Evolutionary conservation across 176 grass and related monocot genomes (phyloP).

Genomic region (Lolium multiflorum): DNA sequence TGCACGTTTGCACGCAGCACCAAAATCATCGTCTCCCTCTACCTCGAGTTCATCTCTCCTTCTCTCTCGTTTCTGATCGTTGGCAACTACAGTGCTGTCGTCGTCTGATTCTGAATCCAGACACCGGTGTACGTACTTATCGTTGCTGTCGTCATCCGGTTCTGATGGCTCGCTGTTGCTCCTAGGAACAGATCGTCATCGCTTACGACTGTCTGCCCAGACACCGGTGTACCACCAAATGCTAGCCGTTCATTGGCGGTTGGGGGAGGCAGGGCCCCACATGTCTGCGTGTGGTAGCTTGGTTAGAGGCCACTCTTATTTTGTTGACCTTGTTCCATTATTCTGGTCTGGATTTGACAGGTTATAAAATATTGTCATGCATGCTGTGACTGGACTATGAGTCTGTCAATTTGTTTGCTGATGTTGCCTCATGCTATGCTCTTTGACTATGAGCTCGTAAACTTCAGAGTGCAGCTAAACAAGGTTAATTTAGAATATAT

Average conservation of each 20-base stretch:
- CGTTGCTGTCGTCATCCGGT: neutral
- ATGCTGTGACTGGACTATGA: no score
- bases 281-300: neutral
- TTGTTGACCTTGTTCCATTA: neutral
- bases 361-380: neutral
- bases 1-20: no score
- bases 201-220: constrained; percentile 17
- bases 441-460: neutral
- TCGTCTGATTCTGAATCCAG: no score
- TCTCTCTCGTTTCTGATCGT: no score
- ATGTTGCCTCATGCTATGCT: no score
- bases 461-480: neutral
- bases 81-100: no score
- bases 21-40: no score
- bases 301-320: neutral
- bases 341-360: constrained; percentile 8
- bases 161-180: neutral
- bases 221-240: neutral
- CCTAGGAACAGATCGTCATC: neutral
- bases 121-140: no score
- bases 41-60: no score
- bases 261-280: neutral
- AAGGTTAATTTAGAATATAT: neutral
- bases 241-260: neutral
- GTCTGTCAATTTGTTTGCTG: neutral